Conservation (phyloP, 345 rosid species). For the Sonneratia caseolaris region DNA sequence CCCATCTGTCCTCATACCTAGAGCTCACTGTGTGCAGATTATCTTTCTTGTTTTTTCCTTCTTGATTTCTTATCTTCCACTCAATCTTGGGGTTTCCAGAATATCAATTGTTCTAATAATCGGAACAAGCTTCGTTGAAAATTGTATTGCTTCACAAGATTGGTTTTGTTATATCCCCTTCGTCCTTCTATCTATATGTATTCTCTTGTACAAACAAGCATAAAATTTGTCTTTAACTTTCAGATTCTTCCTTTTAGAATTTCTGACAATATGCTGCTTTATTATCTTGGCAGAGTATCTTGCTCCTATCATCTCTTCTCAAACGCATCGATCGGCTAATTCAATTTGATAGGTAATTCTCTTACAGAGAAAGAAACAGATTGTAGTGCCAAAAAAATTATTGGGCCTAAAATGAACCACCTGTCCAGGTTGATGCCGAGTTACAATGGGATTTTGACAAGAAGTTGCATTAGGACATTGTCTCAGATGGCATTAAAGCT, state of each 20-base stretch:
- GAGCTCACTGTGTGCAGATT: background rate
- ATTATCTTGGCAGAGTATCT: constrained; percentile 53
- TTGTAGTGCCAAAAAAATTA: background rate
- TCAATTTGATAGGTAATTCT: constrained; percentile 78
- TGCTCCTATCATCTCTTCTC: constrained; percentile 78
- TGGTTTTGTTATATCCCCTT: background rate
- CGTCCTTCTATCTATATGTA: background rate
- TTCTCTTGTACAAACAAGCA: background rate
- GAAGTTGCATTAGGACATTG: constrained; percentile 86
- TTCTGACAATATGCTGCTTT: constrained; percentile 9
- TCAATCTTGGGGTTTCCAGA: background rate
- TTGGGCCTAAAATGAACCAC: background rate
- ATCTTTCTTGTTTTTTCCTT: background rate
- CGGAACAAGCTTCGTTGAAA: background rate
- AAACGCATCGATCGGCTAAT: constrained; percentile 88
- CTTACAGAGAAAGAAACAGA: background rate
- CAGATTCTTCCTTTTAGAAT: background rate
- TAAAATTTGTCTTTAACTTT: background rate
- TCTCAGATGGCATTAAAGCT: constrained; percentile 78
- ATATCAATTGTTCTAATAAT: background rate
- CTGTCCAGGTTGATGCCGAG: constrained; percentile 83
- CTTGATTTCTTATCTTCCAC: background rate
- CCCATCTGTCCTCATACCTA: background rate
- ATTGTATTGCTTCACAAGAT: background rate
- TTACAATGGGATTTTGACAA: constrained; percentile 82